Conservation (phyloP, 2,329 filamentous ascomycete genomes). For the Alternaria rosae region DNA sequence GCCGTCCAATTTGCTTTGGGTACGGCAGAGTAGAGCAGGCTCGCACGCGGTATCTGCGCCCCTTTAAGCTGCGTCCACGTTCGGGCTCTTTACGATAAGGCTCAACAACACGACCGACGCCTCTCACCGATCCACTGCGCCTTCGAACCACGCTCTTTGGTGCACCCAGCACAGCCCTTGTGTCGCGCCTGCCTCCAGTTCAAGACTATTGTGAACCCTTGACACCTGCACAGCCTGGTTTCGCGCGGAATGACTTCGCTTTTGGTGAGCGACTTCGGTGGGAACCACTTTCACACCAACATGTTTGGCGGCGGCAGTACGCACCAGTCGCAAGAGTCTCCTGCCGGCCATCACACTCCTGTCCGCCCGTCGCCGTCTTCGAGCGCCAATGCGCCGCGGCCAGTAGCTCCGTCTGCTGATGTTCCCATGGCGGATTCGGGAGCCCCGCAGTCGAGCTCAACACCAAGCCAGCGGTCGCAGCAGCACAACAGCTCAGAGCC, state of each 20-base stretch:
- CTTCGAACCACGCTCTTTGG: constrained; percentile 22
- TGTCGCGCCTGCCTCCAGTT: constrained; percentile 16
- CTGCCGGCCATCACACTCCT: constrained; percentile 44
- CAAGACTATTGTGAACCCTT: constrained; percentile 7
- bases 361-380: constrained; percentile 44
- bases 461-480: constrained; percentile 38
- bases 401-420: constrained; percentile 39
- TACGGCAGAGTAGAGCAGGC: constrained; percentile 46
- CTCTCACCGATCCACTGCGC: constrained; percentile 21
- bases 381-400: constrained; percentile 33
- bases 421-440: constrained; percentile 51
- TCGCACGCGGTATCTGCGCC: constrained; percentile 26
- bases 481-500: constrained; percentile 29
- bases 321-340: constrained; percentile 52
- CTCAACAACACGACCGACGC: constrained; percentile 29
- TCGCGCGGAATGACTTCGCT: constrained; percentile 67
- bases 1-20: constrained; percentile 57
- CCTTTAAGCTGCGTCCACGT: constrained; percentile 30
- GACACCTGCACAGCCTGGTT: constrained; percentile 22
- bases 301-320: constrained; percentile 63
- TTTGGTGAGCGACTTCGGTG: constrained; percentile 72
- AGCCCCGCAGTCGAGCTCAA: constrained; percentile 40
- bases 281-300: constrained; percentile 77
- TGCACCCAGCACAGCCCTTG: constrained; percentile 16
- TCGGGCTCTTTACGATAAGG: constrained; percentile 31